These are phyloP conservation scores for Apiotrichum gracile DNA, from an alignment of 1,284 basidiomycete genomes.

Conservation along the genomic window DNA sequence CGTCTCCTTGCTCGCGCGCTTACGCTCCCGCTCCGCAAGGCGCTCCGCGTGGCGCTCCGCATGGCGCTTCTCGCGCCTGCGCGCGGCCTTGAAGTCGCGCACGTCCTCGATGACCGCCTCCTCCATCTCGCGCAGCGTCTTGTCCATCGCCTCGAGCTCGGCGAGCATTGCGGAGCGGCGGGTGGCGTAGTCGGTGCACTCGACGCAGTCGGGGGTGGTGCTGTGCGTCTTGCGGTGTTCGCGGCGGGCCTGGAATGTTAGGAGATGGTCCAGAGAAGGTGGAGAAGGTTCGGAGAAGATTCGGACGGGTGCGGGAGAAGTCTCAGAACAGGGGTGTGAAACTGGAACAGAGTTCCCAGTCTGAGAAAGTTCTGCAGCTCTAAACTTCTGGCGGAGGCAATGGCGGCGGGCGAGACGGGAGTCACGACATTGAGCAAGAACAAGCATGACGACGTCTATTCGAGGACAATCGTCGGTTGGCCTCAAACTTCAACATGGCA, in stretches of 20 bases:
- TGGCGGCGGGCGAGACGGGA: too few relatives aligned
- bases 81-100: neutral
- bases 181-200: neutral
- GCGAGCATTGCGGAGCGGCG: neutral
- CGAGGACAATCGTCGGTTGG: too few relatives aligned
- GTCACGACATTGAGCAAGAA: too few relatives aligned
- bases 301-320: too few relatives aligned
- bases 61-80: neutral
- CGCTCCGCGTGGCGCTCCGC: neutral
- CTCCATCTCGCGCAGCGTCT: conserved; percentile 1
- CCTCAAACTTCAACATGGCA: too few relatives aligned
- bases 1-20: neutral
- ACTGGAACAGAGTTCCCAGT: too few relatives aligned
- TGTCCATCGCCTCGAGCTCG: neutral
- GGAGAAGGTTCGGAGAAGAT: too few relatives aligned
- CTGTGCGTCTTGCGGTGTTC: neutral
- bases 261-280: neutral
- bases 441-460: too few relatives aligned
- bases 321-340: too few relatives aligned
- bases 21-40: neutral
- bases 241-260: neutral
- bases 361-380: too few relatives aligned
- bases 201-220: neutral
- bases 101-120: neutral
- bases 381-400: too few relatives aligned